Base-by-base conservation (phyloP, 2,329 filamentous ascomycete genomes). In the Tolypocladium ovalisporum region DNA sequence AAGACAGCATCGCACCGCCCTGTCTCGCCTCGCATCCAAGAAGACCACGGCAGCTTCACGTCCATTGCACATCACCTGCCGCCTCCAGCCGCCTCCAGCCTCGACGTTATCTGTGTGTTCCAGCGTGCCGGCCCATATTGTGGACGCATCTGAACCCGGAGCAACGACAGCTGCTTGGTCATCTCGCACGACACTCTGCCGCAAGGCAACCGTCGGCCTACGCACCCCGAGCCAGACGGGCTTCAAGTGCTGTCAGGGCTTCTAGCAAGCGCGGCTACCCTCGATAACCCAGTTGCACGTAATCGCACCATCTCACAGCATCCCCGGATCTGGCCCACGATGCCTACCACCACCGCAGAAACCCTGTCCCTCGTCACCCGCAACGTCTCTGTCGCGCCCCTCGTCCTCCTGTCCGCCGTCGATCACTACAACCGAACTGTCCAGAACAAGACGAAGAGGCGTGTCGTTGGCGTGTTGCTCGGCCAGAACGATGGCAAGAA, bases 271-370 rank as follows among this genome's bases (percentile, higher is more conserved):
- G 29, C 47, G 17, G 17, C 27, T 24, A 10, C 47, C 29, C 47
- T 34, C 47, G 10, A 22, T 19, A 5, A 22, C 29, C 10, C 22
- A n/a, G 47, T 19, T 35, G 47, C 47, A 35, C 47, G 4, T 13
- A 27, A 27, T 27, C 4, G 17, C n/a, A 47, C 3, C 42, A 27
- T 12, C 44, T 22, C 19, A n/a, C 9, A 22, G 19, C 19, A 35
- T 52, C 47, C 27, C 22, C 17, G 29, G 19, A 34, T n/a, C 19
- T 51, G 27, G 47, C 29, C 47, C 4, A 52, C 29, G 73, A 97
- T 97, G 93, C 93, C 92, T 76, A 87, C 93, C 74, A 97, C 93
- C 64, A 97, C 93, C 72, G 90, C 92, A 75, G 93, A 97, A 80
- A 95, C 93, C 64, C 86, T 97, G 73, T 95, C 90, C 66, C 87